Evolutionary conservation across 192 early-diverging fungal genomes (phyloP).

Genomic region (Podila clonocystis): DNA sequence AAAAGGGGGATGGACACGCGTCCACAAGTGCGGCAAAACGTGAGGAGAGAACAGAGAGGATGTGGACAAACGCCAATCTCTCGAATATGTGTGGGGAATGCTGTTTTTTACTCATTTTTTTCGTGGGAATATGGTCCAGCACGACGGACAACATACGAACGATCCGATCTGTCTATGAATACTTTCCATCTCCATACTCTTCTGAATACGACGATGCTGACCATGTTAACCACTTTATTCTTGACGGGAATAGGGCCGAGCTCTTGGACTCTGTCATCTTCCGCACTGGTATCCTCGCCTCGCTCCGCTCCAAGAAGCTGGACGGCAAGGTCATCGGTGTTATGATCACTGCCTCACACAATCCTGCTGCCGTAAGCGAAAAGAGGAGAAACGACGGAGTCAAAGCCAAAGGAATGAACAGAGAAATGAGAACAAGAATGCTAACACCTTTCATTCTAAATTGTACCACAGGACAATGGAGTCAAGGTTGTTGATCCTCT

Average conservation of each 20-base stretch:
- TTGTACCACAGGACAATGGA: slow-evolving; percentile 85
- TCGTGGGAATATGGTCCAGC: too few species aligned
- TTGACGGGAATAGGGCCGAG: slow-evolving; percentile 67
- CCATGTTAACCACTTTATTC: not conserved
- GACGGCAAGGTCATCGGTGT: slow-evolving; percentile 88
- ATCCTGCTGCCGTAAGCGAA: slow-evolving; percentile 79
- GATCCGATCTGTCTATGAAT: too few species aligned
- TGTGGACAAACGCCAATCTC: not conserved
- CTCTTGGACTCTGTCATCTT: slow-evolving; percentile 94
- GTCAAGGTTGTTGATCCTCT: slow-evolving; percentile 98
- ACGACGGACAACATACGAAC: too few species aligned
- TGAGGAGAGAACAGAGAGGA: not conserved
- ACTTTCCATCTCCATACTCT: too few species aligned
- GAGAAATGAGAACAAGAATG: not conserved
- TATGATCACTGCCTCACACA: slow-evolving; percentile 99
- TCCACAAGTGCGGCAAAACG: not conserved
- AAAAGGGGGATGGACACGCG: not conserved
- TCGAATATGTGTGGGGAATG: not conserved
- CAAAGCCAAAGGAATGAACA: not conserved
- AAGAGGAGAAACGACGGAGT: not conserved
- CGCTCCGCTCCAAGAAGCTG: slow-evolving; percentile 90
- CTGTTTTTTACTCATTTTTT: too few species aligned
- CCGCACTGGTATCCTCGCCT: slow-evolving; percentile 90
- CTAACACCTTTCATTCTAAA: not conserved
- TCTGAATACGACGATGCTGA: not conserved